Percentiles rank a stretch among this genome's conserved stretches.
phyloP scores from a whole-genome alignment of 2,329 filamentous ascomycete species.

The Xylaria digitata region DNA sequence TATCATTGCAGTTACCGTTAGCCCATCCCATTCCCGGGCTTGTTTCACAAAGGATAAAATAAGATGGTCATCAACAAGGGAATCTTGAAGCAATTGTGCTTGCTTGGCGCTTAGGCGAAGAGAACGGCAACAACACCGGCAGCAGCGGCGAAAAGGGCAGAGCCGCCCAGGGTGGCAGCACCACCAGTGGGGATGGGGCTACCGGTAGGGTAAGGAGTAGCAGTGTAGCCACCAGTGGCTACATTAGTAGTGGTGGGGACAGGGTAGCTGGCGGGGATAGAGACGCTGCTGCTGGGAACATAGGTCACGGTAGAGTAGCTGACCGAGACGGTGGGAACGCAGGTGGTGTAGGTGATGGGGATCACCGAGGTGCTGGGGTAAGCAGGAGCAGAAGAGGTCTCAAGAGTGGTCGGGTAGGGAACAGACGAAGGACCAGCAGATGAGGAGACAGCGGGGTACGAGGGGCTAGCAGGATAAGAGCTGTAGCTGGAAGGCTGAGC shows the following conservation, averaged over 20 bases:
- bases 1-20: slow-evolving; percentile 32
- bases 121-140: slow-evolving; percentile 66
- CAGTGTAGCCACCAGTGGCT: slow-evolving; percentile 49
- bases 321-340: slow-evolving; percentile 45
- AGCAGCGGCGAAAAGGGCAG: slow-evolving; percentile 64
- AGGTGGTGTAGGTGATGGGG: slow-evolving; percentile 58
- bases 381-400: slow-evolving; percentile 54
- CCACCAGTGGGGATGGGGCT: slow-evolving; percentile 58
- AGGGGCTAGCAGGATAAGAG: slow-evolving; percentile 36
- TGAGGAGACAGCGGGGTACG: too few relatives aligned
- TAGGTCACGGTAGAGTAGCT: slow-evolving; percentile 46
- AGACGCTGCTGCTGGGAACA: slow-evolving; percentile 32
- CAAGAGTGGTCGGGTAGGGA: slow-evolving; percentile 43
- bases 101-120: slow-evolving; percentile 60
- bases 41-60: slow-evolving; percentile 18
- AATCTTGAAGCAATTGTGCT: slow-evolving; percentile 30
- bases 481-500: slow-evolving; percentile 40
- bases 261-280: slow-evolving; percentile 37
- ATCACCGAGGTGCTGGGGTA: slow-evolving; percentile 56
- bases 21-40: slow-evolving; percentile 25
- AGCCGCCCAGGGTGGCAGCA: slow-evolving; percentile 65
- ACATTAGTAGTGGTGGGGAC: slow-evolving; percentile 44
- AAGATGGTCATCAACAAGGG: slow-evolving; percentile 47
- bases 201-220: slow-evolving; percentile 51
- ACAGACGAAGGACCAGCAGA: slow-evolving; percentile 17